Percentiles rank a stretch among this genome's conserved stretches.
These are phyloP conservation scores for Apophysomyces trapeziformis DNA, from an alignment of 371 early-diverging fungal species.

Conservation along the genomic window DNA sequence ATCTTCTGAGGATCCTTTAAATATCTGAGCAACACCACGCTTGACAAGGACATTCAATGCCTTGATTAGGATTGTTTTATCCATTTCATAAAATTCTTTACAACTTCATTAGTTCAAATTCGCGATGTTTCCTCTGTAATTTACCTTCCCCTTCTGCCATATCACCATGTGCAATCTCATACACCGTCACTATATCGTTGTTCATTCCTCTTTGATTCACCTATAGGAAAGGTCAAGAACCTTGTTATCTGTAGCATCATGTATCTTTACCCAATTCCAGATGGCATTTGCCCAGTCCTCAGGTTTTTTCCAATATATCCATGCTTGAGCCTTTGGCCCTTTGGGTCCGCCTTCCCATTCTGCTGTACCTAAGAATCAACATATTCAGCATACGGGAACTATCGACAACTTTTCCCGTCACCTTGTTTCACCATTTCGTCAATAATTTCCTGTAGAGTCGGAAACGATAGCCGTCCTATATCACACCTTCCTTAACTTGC, in stretches of 20 bases:
- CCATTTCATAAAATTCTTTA: constrained; percentile 78
- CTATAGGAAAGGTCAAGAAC: constrained; percentile 33
- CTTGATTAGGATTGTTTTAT: constrained; percentile 68
- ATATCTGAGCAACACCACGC: constrained; percentile 81
- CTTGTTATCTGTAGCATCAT: background rate
- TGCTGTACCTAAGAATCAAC: constrained; percentile 58
- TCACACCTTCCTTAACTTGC: background rate
- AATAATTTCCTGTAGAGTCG: constrained; percentile 68
- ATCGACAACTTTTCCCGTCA: constrained; percentile 16
- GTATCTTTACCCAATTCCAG: constrained; percentile 72
- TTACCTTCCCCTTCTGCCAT: constrained; percentile 73
- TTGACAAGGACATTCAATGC: constrained; percentile 79
- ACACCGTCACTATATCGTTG: constrained; percentile 82
- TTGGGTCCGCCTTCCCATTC: constrained; percentile 72
- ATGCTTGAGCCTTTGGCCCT: constrained; percentile 57
- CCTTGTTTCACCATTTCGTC: constrained; percentile 79
- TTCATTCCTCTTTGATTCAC: constrained; percentile 73
- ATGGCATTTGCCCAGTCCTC: constrained; percentile 88
- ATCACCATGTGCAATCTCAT: constrained; percentile 86
- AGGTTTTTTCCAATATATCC: constrained; percentile 87
- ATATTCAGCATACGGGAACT: background rate
- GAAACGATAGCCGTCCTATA: constrained; percentile 58
- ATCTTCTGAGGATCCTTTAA: constrained; percentile 74
- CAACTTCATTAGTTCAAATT: background rate
- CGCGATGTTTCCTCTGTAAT: background rate